Conservation (phyloP, 1,284 basidiomycete species). For the Heliocybe sulcata region DNA sequence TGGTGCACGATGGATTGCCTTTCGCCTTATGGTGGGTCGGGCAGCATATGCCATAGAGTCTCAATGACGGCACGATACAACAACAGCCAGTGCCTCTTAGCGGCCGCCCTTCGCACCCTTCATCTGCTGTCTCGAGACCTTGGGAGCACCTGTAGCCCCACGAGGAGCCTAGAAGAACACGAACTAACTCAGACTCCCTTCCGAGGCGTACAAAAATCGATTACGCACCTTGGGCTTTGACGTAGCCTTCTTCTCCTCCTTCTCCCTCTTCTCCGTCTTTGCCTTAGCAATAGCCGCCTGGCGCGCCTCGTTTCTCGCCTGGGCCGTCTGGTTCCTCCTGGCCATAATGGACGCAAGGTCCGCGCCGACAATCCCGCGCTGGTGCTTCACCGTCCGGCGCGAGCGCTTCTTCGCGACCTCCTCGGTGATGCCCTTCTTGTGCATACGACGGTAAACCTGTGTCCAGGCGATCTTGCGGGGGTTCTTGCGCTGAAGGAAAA, state of each 20-base stretch:
- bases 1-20: neutral
- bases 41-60: conserved; percentile 16
- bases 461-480: conserved; percentile 99
- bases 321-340: conserved; percentile 87
- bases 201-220: neutral
- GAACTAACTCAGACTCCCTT: neutral
- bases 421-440: conserved; percentile 99
- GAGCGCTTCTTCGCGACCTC: conserved; percentile 99
- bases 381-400: conserved; percentile 95
- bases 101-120: conserved; percentile 82
- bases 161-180: conserved; percentile 38
- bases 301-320: conserved; percentile 78
- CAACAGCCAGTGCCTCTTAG: conserved; percentile 24
- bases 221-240: conserved; percentile 57
- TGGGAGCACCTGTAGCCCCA: conserved; percentile 58
- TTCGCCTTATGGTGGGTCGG: neutral
- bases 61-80: conserved; percentile 11
- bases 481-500: conserved; percentile 99
- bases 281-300: conserved; percentile 86
- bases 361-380: conserved; percentile 97
- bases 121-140: conserved; percentile 93
- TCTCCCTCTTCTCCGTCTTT: conserved; percentile 93
- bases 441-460: conserved; percentile 93
- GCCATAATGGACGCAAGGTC: conserved; percentile 89
- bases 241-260: conserved; percentile 85